phyloP scores from a whole-genome alignment of 2,329 filamentous ascomycete genomes.

The Cylindrodendrum hubeiense region DNA sequence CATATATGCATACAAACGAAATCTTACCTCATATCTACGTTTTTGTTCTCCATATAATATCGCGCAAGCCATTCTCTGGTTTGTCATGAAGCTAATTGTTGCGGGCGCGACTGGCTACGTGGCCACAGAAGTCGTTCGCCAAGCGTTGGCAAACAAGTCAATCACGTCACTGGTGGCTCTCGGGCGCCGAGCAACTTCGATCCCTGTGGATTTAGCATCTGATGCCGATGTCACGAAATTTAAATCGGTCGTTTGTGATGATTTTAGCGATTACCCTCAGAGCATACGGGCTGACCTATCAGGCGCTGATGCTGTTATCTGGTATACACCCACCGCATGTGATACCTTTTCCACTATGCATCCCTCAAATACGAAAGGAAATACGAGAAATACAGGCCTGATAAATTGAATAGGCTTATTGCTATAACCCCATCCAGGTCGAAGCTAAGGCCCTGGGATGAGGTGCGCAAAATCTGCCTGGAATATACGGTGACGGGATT shows the following conservation, averaged over 20 bases:
- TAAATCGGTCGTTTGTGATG: conserved; percentile 52
- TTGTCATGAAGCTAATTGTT: conserved; percentile 58
- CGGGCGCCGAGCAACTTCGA: conserved; percentile 51
- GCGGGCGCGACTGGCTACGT: conserved; percentile 58
- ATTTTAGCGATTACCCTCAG: conserved; percentile 57
- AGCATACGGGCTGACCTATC: conserved; percentile 53
- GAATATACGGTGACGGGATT: conserved; percentile 48
- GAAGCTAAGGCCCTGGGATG: conserved; percentile 46
- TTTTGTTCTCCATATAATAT: background rate
- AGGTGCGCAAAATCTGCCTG: conserved; percentile 56
- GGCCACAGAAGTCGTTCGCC: conserved; percentile 57
- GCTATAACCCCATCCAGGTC: conserved; percentile 56
- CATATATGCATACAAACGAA: background rate
- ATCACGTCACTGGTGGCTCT: conserved; percentile 58
- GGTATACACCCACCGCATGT: conserved; percentile 43
- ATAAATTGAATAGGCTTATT: conserved; percentile 44
- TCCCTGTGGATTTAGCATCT: conserved; percentile 37
- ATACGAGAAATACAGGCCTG: background rate
- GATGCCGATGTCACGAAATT: conserved; percentile 51
- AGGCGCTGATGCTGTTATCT: conserved; percentile 58
- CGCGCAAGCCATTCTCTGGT: background rate
- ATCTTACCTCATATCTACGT: background rate
- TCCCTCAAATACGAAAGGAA: background rate
- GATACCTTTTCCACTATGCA: background rate
- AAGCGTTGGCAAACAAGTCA: conserved; percentile 50